phyloP scores from a whole-genome alignment of 2,329 filamentous ascomycete genomes.

The Fusarium tanahbumbuense region DNA sequence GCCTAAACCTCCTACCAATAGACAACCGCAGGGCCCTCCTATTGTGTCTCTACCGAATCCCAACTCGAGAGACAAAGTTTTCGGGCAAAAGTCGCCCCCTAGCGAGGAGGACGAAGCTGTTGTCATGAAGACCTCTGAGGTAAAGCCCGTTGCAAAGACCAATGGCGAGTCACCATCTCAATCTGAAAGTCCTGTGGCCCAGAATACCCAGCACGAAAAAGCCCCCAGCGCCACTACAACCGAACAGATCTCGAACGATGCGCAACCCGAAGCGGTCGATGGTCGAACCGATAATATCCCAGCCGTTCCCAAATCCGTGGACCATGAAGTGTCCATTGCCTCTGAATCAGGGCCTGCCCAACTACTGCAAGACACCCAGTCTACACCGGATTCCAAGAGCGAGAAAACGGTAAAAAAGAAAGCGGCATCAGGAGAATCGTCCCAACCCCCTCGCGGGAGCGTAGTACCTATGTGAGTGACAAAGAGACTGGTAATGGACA shows the following conservation, averaged over 20 bases:
- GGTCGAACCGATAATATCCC: background rate
- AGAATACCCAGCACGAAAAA: constrained; percentile 7
- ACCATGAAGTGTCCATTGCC: background rate
- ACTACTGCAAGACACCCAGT: background rate
- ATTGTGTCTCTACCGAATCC: constrained; percentile 42
- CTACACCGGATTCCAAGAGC: background rate
- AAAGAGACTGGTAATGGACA: background rate
- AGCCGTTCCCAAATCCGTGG: constrained; percentile 2
- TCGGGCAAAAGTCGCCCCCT: constrained; percentile 36
- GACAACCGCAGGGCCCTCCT: constrained; percentile 21
- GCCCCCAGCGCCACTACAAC: background rate
- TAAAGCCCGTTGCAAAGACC: constrained; percentile 30
- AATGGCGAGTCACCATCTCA: constrained; percentile 25
- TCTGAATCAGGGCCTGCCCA: background rate
- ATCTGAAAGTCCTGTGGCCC: constrained; percentile 26
- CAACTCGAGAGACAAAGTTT: constrained; percentile 33
- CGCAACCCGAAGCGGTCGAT: constrained; percentile 1
- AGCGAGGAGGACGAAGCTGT: constrained; percentile 58
- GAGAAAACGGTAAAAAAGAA: constrained; percentile 7
- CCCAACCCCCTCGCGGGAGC: constrained; percentile 21
- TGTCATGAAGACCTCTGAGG: constrained; percentile 47
- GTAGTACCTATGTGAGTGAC: constrained; percentile 38
- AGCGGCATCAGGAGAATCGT: constrained; percentile 12
- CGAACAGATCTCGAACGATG: background rate
- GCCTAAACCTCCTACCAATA: constrained; percentile 44